A percentile compares a stretch with the other conserved stretches of the same genome.
Evolutionary conservation across 2,329 filamentous ascomycete genomes (phyloP).

Genomic region (Lojkania enalia): DNA sequence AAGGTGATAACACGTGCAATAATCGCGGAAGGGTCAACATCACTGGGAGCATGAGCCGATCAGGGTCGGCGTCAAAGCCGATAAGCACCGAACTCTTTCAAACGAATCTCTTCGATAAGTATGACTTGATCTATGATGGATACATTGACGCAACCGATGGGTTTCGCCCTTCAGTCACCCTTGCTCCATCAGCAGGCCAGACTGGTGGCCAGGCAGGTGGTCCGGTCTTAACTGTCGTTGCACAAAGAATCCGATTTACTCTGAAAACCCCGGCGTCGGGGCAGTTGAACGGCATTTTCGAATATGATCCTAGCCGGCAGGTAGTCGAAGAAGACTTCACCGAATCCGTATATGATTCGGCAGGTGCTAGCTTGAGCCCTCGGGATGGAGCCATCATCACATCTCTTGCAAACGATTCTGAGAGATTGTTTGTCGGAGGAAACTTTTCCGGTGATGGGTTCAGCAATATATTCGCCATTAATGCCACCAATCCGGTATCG

Average conservation of each 20-base stretch:
- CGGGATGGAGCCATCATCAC: conserved; percentile 68
- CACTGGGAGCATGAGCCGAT: conserved; percentile 68
- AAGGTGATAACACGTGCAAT: conserved; percentile 74
- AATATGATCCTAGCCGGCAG: conserved; percentile 72
- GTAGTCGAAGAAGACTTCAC: conserved; percentile 66
- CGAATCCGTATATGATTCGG: conserved; percentile 73
- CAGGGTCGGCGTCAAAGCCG: conserved; percentile 44
- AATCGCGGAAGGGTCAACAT: conserved; percentile 81
- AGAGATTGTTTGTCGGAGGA: conserved; percentile 72
- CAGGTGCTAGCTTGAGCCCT: conserved; percentile 67
- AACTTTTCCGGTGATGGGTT: conserved; percentile 70
- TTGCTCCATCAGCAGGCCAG: conserved; percentile 70
- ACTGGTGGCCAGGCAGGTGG: conserved; percentile 44
- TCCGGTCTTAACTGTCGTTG: conserved; percentile 73
- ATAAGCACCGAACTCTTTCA: conserved; percentile 73
- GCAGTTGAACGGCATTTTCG: conserved; percentile 86
- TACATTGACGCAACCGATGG: conserved; percentile 75
- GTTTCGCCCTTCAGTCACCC: conserved; percentile 80
- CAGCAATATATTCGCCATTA: conserved; percentile 76
- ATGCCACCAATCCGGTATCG: conserved; percentile 61
- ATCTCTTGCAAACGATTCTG: conserved; percentile 65
- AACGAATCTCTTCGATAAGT: conserved; percentile 96
- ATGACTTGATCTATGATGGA: conserved; percentile 87
- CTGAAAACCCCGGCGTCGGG: conserved; percentile 73
- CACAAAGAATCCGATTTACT: conserved; percentile 80